Percentiles rank a stretch among this genome's conserved stretches.
Evolutionary conservation across 345 rosid genomes (phyloP).

Genomic region (Citrus sinensis): DNA sequence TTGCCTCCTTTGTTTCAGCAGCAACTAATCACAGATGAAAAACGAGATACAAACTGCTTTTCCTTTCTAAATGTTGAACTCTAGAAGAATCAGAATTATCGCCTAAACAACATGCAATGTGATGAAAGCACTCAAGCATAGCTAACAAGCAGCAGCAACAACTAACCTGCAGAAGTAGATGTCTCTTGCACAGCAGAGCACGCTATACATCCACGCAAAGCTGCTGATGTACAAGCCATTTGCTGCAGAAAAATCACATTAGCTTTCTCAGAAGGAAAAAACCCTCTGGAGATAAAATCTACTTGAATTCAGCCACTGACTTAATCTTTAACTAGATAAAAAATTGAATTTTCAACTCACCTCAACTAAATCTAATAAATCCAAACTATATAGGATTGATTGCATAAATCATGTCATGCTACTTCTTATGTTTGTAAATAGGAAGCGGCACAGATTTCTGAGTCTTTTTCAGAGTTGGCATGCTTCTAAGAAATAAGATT

Average conservation of each 20-base stretch:
- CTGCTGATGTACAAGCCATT: constrained; percentile 30
- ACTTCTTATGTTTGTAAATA: neutral
- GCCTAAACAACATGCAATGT: neutral
- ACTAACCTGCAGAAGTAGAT: constrained; percentile 59
- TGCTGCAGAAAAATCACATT: constrained; percentile 24
- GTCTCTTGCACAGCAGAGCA: constrained; percentile 81
- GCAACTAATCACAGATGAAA: constrained; percentile 27
- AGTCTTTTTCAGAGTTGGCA: neutral
- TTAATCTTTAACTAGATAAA: neutral
- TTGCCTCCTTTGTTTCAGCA: constrained; percentile 44
- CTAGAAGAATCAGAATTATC: neutral
- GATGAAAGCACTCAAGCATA: neutral
- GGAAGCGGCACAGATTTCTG: neutral
- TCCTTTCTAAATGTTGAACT: neutral
- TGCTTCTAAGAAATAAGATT: neutral
- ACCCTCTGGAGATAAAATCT: neutral
- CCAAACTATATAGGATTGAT: neutral
- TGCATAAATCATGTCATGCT: neutral
- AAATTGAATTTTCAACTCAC: neutral
- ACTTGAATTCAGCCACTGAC: neutral
- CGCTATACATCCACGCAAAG: constrained; percentile 28
- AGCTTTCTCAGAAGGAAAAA: neutral
- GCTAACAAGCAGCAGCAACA: neutral
- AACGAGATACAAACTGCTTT: neutral
- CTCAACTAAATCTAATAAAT: neutral